Conservation (phyloP, 2,329 filamentous ascomycete species). For the Colletotrichum siamense region DNA sequence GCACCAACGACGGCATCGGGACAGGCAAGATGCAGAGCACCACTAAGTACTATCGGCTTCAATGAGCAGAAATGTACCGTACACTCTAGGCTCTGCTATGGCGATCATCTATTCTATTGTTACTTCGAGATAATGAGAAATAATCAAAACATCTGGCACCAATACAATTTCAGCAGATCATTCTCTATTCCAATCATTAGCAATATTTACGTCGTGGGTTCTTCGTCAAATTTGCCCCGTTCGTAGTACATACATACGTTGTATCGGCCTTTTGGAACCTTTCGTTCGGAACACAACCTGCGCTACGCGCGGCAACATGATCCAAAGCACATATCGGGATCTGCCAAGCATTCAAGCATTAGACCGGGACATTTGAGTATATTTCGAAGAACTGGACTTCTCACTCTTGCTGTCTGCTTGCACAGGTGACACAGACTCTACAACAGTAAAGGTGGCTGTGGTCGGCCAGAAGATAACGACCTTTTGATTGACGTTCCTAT, state of each 20-base stretch:
- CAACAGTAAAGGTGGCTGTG: background rate
- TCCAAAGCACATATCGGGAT: background rate
- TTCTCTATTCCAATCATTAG: too few species aligned
- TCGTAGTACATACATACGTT: too few species aligned
- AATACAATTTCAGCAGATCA: too few species aligned
- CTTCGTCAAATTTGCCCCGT: too few species aligned
- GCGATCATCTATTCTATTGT: too few species aligned
- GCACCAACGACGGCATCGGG: rapidly evolving
- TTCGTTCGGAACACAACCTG: too few species aligned
- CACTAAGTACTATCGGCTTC: rapidly evolving
- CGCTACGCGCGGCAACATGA: background rate
- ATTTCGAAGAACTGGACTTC: background rate
- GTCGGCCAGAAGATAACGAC: background rate
- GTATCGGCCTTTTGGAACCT: too few species aligned
- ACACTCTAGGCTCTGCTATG: too few species aligned
- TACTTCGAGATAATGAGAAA: too few species aligned
- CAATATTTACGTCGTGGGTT: too few species aligned
- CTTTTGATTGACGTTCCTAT: background rate
- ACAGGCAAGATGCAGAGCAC: background rate
- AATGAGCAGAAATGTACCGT: background rate
- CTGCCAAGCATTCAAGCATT: background rate
- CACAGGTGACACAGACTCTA: background rate
- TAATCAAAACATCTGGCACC: too few species aligned
- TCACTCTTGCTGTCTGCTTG: background rate
- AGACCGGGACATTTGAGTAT: background rate